These are phyloP conservation scores for Athelia psychrophila DNA, from an alignment of 1,284 basidiomycete species.

Conservation along the genomic window DNA sequence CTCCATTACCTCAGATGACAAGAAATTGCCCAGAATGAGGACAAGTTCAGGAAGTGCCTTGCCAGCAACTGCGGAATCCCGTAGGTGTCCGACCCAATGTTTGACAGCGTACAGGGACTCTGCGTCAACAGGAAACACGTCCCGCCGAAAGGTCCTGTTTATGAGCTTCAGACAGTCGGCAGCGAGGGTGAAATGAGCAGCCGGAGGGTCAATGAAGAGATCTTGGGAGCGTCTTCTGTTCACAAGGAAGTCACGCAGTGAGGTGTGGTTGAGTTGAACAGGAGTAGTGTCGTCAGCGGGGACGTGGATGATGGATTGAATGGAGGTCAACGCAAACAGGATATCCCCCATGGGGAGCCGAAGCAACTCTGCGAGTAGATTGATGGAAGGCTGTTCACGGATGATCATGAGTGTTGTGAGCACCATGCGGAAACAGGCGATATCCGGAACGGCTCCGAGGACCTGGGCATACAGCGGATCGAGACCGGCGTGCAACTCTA, in stretches of 20 bases:
- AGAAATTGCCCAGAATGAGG: too few species aligned
- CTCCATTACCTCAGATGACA: too few species aligned
- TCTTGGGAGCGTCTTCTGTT: neutral
- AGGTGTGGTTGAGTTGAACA: neutral
- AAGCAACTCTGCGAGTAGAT: neutral
- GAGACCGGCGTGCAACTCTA: neutral
- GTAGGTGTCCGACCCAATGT: too few species aligned
- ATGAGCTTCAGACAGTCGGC: neutral
- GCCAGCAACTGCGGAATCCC: too few species aligned
- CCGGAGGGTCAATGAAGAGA: neutral
- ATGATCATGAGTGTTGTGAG: neutral
- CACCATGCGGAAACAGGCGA: neutral
- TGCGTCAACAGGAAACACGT: too few species aligned
- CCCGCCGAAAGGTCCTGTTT: too few species aligned
- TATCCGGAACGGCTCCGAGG: neutral
- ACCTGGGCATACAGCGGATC: neutral
- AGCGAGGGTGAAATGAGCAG: neutral
- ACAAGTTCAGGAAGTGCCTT: too few species aligned
- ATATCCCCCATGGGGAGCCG: neutral
- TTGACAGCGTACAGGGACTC: too few species aligned
- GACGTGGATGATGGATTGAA: neutral
- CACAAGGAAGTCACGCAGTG: neutral
- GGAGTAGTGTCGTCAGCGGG: neutral
- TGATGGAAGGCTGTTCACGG: neutral
- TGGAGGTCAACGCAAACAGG: neutral